Base-by-base conservation (phyloP, 2,329 filamentous ascomycete genomes). In the Monosporascus sp. region DNA sequence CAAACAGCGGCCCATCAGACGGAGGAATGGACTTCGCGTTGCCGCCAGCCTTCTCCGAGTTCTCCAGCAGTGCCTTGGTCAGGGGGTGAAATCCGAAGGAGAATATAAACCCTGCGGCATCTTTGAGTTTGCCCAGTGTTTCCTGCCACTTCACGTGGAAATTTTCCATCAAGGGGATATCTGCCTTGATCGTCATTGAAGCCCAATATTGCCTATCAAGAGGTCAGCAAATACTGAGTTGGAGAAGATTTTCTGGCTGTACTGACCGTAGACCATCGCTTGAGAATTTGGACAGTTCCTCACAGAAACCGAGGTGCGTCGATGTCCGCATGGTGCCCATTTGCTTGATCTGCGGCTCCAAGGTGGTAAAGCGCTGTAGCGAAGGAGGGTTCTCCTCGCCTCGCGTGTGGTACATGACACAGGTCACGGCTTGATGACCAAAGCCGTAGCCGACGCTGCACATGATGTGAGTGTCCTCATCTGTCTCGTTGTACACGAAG, bases 391-490 rank as follows among this genome's bases (percentile, higher is more conserved):
- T 58, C 24, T 61, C 59, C 6, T 56, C 47, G 8, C 56, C 58
- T 35, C 53, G 39, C 1, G 56, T 59, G 43, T 61, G 52, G 18
- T 60, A 62, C 57, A 62, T 58, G 22, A 60, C 52, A 48, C 54
- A 57, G 5, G 54, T 56, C 2, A 55, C 52, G 7, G 51, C 57
- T 41, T 60, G 53, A 20, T 56, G 57, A 6, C 56, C 50, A 41
- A 57, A 59, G 1, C 50, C 52, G 22, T 59, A 61, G 1, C 56
- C 53, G 31, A 44, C 48, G 38, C 56, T 57, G 22, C 51, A 54
- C 52, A 59, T 56, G 47, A 55, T 46, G 22, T 61, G 55, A 11
- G 55, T 50, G 18, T 60, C 54, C 8, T 51, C 18, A 37, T 60
- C 58, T 24, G 49, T 50, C 37, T 61, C 58, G 25, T 58, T 48